Evolutionary conservation across 164 flowering plant species (phyloP), one percentile per base, ranked within the genome.

Genomic region (Annona squamosa): DNA sequence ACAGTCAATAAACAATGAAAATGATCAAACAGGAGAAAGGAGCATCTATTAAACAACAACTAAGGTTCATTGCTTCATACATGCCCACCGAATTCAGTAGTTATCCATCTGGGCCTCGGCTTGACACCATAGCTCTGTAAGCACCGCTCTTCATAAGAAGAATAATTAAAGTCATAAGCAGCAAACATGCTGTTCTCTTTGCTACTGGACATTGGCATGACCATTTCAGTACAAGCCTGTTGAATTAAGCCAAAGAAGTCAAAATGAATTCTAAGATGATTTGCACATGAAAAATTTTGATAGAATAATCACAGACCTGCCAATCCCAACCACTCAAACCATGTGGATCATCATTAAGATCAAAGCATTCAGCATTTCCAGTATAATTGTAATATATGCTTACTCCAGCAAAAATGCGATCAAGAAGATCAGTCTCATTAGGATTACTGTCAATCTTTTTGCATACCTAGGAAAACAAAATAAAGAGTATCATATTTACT

Each of bases 181-280:
- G 87, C 89, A 81, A 90, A 94, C 96, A 92, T 92, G 86, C 98
- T 92, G 13, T 63, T 75, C 6, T 84, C 79, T 66, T 44, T 75
- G 81, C 87, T 85, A 67, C 90, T 88, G 57, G 97, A 85, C 86
- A 85, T 79, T 67, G 98, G 98, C 97, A 92, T 90, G 71, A 92
- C 90, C 98, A 92, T 94, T 84, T 92, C 97, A 46, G 94, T 90
- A 85, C 98, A 94, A 41, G 94, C 97, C 97, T 90, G 69, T 67
- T 76, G 52, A 71, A 72, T 61, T 7, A 41, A 76, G 75, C 65
- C 1, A 19, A 18, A 68, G 5, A 4, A 68, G 19, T 62, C 5
- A 48, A 59, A 73, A 44, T 41, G 48, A n/a, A 63, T 18, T 68
- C 46, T 1, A 46, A 10, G 70, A 37, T 44, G 18, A 64, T 17